Base-by-base conservation (phyloP, 192 early-diverging fungal genomes). In the Rhizoclosmatium globosum region DNA sequence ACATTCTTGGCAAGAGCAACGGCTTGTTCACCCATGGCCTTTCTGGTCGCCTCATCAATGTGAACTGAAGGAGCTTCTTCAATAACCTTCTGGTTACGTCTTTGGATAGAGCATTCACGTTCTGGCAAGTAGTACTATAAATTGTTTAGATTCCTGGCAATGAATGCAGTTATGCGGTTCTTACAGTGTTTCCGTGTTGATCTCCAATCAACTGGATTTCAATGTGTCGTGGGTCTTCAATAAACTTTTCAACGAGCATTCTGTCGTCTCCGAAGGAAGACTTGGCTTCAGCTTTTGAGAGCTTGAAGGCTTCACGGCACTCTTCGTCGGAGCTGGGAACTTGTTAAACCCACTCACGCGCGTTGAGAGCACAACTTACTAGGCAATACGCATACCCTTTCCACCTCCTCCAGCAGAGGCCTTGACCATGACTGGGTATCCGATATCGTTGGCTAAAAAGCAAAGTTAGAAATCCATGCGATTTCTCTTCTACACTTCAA, bases 361-460 rank as follows among this genome's bases (percentile, higher is more conserved):
- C 81, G 95, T 93, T 68, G 83, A 82, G 95, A n/a, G 53, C 11
- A n/a, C 19, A 56, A 82, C 60, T 87, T 83, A 79, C 87, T 88
- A 59, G 88, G 95, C 96, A 86, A 96, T 97, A 68, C 98, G 92
- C 87, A 99, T 99, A 69, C 97, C 98, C 87, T 99, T 99, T 62
- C 97, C 97, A 81, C 97, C 97, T 75, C 97, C 97, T 81, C 96
- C 97, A 82, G 96, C 96, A 7, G 95, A 95, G 47, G 97, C 97
- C 88, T 98, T 98, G 84, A 98, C 93, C 95, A 98, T 98, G 79
- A 98, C 90, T n/a, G 98, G 98, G 87, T 94, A 99, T 3, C 98
- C 98, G 46, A 99, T 98, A 59, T 89, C 84, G 50, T 91, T 89
- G 21, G 97, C 97, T 93, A 88, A 31, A 0, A 31, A 31, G 31